These are phyloP conservation scores for Thermomucor indicae-seudaticae DNA, from an alignment of 371 early-diverging fungal genomes.

Conservation along the genomic window DNA sequence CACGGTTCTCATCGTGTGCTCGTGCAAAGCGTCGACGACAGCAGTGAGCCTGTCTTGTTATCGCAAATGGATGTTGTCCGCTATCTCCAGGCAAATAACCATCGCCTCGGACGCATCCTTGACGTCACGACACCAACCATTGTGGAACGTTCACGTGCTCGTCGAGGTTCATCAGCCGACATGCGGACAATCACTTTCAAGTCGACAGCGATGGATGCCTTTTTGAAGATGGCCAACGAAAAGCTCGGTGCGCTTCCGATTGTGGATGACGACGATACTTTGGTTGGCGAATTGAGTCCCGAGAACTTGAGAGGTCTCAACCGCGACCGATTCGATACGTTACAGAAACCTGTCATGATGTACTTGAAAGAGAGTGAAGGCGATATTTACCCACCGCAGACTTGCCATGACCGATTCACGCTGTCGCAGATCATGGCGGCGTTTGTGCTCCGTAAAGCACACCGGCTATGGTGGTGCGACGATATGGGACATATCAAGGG, in stretches of 20 bases:
- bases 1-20: slow-evolving; percentile 50
- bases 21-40: slow-evolving; percentile 30
- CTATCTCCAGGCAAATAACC: slow-evolving; percentile 53
- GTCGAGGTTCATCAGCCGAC: not conserved
- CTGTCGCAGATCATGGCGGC: slow-evolving; percentile 56
- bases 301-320: slow-evolving; percentile 62
- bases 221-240: slow-evolving; percentile 42
- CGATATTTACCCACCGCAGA: slow-evolving; percentile 42
- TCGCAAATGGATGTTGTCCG: slow-evolving; percentile 61
- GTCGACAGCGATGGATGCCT: slow-evolving; percentile 48
- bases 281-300: slow-evolving; percentile 58
- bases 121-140: slow-evolving; percentile 36
- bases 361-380: slow-evolving; percentile 43
- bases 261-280: slow-evolving; percentile 42
- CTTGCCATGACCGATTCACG: slow-evolving; percentile 52
- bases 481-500: slow-evolving; percentile 48
- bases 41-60: slow-evolving; percentile 39
- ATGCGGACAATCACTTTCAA: slow-evolving; percentile 32
- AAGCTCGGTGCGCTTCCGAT: slow-evolving; percentile 49
- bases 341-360: slow-evolving; percentile 43
- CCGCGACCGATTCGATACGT: slow-evolving; percentile 36
- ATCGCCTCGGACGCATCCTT: slow-evolving; percentile 50
- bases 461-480: slow-evolving; percentile 59
- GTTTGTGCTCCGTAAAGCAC: slow-evolving; percentile 45
- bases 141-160: slow-evolving; percentile 15